Base-by-base conservation (phyloP, 495 filamentous ascomycete genomes). In the Neurospora sp. region DNA sequence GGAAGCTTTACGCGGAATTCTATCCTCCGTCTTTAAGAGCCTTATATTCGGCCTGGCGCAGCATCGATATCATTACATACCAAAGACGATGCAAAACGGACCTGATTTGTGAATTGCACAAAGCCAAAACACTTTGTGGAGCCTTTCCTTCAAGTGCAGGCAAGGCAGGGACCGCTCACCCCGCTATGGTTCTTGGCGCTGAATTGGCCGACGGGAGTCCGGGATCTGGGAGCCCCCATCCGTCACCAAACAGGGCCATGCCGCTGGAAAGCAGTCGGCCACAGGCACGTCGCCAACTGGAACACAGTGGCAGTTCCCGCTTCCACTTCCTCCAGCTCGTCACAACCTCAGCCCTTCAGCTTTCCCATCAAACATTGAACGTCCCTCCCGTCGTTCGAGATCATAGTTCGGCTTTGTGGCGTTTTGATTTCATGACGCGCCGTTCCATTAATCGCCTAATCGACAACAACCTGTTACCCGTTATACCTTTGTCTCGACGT, bases 261-360 rank as follows among this genome's bases (percentile, higher is more conserved):
- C 48, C 48, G 48, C 48, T 59, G 48, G 20, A 59, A 59, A 20
- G 48, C 48, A 59, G 48, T 59, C 71, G 53, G 71, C 71, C 71
- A 72, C 65, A 72, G 35, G 35, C 8, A 22, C 59, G 38, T 31
- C 45, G 71, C 71, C 65, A 31, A 69, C 40, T 69, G 68, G 61
- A 73, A 73, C 71, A 59, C 71, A 73, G 68, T 70, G 40, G 71
- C 68, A 61, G 53, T 31, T 61, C 53, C 48, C 53, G 17, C n/a
- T 31, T 61, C 22, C 22, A 31, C 53, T 16, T 17, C 27, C 27
- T 8, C 53, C 53, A 61, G 22, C 27, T 61, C 27, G 53, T 61
- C 53, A 61, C 22, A 65, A 17, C 53, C 17, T 65, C 6, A 14
- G 6, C 27, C 53, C 6, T 65, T 27, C 53, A 65, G 22, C 12